Base-by-base conservation (phyloP, 2,329 filamentous ascomycete species). In the Scedosporium minutisporum region DNA sequence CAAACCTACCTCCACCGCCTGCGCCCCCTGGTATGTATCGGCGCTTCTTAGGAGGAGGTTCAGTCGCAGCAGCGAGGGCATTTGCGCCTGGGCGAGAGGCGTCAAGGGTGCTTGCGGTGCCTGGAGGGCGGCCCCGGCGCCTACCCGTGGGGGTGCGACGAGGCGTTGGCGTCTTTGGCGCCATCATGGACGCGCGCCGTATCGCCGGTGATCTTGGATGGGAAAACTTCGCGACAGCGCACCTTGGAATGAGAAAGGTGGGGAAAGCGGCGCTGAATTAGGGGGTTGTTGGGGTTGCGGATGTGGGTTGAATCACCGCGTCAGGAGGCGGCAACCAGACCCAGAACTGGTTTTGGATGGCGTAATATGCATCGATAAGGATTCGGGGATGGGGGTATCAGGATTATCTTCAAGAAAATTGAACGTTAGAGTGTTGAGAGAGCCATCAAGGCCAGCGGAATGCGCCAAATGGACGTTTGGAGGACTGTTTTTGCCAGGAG, bases 11-110 rank as follows among this genome's bases (percentile, higher is more conserved):
- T 63, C 92, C 91, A 57, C 92, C 92, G 46, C 91, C 91, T 63
- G 91, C 88, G 3, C 91, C 92, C 58, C 92, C 92, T 41, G 93
- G 91, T 58, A 96, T 84, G 76, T 96, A 97, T 74, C 86, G 83
- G 67, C 87, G 82, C 71, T 84, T 85, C 76, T 91, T 92, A 1
- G 80, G 80, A 12, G 88, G 86, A 27, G 87, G 87, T 67, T 89
- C 87, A 58, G 80, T 78, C 51, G 74, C 69, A 57, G 70, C 65
- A 18, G 69, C 71, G 18, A 70, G 69, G 27, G 71, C 69, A 46
- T 70, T 66, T 33, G 71, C 71, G 16, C 71, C 74, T 60, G 73
- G 72, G 64, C 76, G 72, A 46, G 74, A 74, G 25, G 74, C 74
- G 66, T 75, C 73, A 62, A 73, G 73, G 44, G 76, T 75, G 65